Percentiles rank a stretch among this genome's conserved stretches.
phyloP scores from a whole-genome alignment of 352 stramenopile species.

The Thraustochytrium striatum region DNA sequence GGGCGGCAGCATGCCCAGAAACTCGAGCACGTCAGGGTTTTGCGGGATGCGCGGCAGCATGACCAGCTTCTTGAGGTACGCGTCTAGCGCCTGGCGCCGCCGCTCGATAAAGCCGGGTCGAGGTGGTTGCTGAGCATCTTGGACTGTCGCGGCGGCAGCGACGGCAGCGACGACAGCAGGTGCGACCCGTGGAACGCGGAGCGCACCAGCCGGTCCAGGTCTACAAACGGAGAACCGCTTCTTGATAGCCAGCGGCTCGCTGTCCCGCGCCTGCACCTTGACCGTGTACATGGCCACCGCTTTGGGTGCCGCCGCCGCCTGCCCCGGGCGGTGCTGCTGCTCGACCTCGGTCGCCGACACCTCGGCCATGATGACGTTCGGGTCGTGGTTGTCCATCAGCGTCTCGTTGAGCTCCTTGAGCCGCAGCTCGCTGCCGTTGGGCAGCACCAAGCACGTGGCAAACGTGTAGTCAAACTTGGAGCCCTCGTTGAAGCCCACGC shows the following conservation, averaged over 20 bases:
- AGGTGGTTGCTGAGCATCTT: conserved; percentile 42
- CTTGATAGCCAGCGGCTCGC: conserved; percentile 32
- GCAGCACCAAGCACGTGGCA: conserved; percentile 1
- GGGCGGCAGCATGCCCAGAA: conserved; percentile 39
- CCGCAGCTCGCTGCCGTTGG: neutral
- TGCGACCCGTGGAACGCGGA: conserved; percentile 47
- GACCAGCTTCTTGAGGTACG: conserved; percentile 40
- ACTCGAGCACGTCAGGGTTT: conserved; percentile 49
- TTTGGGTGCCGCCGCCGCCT: neutral
- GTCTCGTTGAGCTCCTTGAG: conserved; percentile 44
- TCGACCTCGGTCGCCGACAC: neutral
- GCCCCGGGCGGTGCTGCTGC: neutral
- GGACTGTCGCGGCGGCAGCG: conserved; percentile 25
- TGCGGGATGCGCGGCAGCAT: conserved; percentile 43
- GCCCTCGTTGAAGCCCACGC: conserved; percentile 42
- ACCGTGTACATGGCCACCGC: conserved; percentile 40
- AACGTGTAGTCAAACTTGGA: conserved; percentile 44
- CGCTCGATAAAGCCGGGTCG: conserved; percentile 47
- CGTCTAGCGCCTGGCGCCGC: conserved; percentile 21
- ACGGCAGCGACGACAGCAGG: conserved; percentile 45
- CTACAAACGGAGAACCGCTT: conserved; percentile 49
- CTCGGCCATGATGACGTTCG: neutral
- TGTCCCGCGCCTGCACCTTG: conserved; percentile 11
- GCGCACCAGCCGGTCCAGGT: conserved; percentile 48
- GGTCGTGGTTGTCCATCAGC: conserved; percentile 40